Evolutionary conservation across 2,329 filamentous ascomycete genomes (phyloP).

Genomic region (Aspergillus piperis): DNA sequence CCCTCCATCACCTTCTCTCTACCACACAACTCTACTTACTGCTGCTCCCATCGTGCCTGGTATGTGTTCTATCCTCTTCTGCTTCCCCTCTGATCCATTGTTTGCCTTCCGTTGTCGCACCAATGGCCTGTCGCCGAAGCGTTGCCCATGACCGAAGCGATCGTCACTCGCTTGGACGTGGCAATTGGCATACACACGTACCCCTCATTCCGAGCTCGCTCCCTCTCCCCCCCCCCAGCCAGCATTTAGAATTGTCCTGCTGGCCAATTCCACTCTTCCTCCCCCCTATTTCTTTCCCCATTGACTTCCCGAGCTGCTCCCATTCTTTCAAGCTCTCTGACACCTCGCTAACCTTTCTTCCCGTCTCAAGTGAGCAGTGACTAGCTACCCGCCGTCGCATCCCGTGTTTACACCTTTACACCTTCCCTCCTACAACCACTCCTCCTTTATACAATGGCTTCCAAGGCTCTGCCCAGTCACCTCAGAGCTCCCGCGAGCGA

Average conservation of each 20-base stretch:
- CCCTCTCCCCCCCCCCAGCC: background rate
- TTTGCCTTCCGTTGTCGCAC: constrained; percentile 8
- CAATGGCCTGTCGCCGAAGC: constrained; percentile 10
- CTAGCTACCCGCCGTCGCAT: constrained; percentile 7
- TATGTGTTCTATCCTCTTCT: constrained; percentile 4
- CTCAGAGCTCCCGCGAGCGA: constrained; percentile 64
- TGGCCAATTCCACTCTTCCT: no score
- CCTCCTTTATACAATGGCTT: constrained; percentile 60
- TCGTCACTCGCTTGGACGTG: constrained; percentile 29
- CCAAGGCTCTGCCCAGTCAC: constrained; percentile 79
- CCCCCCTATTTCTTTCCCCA: background rate
- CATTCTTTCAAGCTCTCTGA: constrained; percentile 16
- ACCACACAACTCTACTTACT: background rate
- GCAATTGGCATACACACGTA: constrained; percentile 17
- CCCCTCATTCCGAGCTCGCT: background rate
- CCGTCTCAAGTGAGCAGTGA: constrained; percentile 5
- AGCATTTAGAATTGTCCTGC: background rate
- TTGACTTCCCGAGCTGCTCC: background rate
- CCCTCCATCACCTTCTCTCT: constrained; percentile 17
- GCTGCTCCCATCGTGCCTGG: constrained; percentile 6
- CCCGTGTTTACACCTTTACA: constrained; percentile 10
- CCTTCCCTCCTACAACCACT: constrained; percentile 2
- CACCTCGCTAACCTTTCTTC: background rate
- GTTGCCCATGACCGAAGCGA: constrained; percentile 33
- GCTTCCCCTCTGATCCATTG: background rate